Evolutionary conservation across 768 basidiomycete species (phyloP), one percentile per base, ranked within the genome.

Genomic region (Psilocybe subaeruginosa): DNA sequence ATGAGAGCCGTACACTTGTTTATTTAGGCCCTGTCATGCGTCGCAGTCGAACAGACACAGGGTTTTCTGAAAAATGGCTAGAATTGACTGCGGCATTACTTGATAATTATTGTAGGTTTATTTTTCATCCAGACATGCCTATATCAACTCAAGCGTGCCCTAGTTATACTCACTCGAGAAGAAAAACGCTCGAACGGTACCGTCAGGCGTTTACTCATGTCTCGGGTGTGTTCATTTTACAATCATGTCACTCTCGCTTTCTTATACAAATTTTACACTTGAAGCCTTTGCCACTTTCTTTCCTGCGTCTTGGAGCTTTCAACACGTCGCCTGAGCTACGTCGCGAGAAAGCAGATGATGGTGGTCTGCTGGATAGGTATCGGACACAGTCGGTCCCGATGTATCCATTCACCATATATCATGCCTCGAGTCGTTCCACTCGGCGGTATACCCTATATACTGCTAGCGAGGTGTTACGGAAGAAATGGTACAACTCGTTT

Each of bases 271-370:
- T 39, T 37, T 37, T 33, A 2, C 4, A n/a, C 27, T 47, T 52
- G 4, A 63, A 94, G 93, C 93, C 93, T 30, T 83, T 95, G 57
- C 89, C 92, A 3, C 74, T 95, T 2, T 88, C 90, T 39, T 93
- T 88, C 64, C 82, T 95, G n/a, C 85, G 85, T 16, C 78, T 93
- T 7, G 91, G 83, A 30, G 74, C 81, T 14, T 95, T 94, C 69
- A 77, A 80, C 17, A 78, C 70, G 1, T 77, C 83, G 5, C 76
- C 85, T 4, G 93, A 92, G 64, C 78, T 73, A 51, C 84, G 91
- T 35, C 87, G 83, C 68, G 90, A 89, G 63, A 82, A 81, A 47
- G 66, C 77, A 14, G 87, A 90, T 53, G 87, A 85, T 51, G 82
- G 84, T 39, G 70, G 82, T 12, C 71, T 90, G 11, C 72, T 90